A percentile compares a stretch with the other conserved stretches of the same genome.
Evolutionary conservation across 176 grass and related monocot species (phyloP).

Genomic region (Zea luxurians): DNA sequence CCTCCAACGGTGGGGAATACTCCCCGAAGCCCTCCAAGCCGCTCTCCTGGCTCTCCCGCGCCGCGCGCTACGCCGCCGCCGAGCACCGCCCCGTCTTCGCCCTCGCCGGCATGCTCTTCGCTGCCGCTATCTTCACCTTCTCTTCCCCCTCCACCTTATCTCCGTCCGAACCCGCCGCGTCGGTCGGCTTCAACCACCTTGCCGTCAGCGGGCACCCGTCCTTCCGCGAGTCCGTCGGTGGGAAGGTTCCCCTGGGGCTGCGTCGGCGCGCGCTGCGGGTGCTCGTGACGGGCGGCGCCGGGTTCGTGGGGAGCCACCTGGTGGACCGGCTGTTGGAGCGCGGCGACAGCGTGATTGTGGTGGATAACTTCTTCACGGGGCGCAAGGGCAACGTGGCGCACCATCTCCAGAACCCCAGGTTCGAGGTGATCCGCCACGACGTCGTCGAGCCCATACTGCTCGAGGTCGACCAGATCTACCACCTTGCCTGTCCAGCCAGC

Average conservation of each 20-base stretch:
- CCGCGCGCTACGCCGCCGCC: slow-evolving; percentile 55
- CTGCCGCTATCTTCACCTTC: slow-evolving; percentile 52
- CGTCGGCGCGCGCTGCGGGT: slow-evolving; percentile 57
- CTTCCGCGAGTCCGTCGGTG: slow-evolving; percentile 48
- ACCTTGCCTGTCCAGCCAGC: slow-evolving; percentile 83
- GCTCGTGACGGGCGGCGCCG: slow-evolving; percentile 81
- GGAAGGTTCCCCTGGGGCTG: slow-evolving; percentile 74
- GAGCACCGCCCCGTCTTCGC: slow-evolving; percentile 77
- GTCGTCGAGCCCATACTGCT: slow-evolving; percentile 85
- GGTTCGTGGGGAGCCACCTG: slow-evolving; percentile 84
- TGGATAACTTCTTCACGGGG: slow-evolving; percentile 94
- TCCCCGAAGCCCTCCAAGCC: slow-evolving; percentile 62
- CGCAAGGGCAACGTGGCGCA: slow-evolving; percentile 81
- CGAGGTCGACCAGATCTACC: slow-evolving; percentile 95
- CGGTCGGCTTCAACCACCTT: slow-evolving; percentile 30
- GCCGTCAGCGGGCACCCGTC: not conserved
- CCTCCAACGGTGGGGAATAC: slow-evolving; percentile 41
- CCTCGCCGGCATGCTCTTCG: slow-evolving; percentile 67
- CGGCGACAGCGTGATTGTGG: slow-evolving; percentile 81
- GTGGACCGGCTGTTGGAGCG: slow-evolving; percentile 71
- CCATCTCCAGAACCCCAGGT: slow-evolving; percentile 68
- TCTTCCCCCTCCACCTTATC: slow-evolving; percentile 10
- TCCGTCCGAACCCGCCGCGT: not conserved
- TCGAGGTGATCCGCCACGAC: slow-evolving; percentile 92
- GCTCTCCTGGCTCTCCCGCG: slow-evolving; percentile 55